phyloP scores from a whole-genome alignment of 345 rosid species.

The Leavenworthia alabamica region DNA sequence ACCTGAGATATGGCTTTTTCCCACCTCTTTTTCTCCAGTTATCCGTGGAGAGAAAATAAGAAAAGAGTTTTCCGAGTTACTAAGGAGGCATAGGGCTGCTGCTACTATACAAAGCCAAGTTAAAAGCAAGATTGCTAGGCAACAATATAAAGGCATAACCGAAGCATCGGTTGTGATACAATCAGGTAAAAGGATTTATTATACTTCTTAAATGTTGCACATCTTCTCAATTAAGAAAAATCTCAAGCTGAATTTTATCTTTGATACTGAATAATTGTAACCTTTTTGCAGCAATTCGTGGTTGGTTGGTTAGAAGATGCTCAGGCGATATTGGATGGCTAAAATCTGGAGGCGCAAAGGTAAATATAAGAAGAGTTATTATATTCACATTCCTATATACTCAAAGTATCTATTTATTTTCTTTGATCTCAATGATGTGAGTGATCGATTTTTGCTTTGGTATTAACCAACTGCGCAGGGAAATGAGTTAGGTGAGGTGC shows the following conservation, averaged over 20 bases:
- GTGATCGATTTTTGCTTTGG: neutral
- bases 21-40: conserved; percentile 44
- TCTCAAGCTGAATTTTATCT: neutral
- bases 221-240: neutral
- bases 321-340: conserved; percentile 67
- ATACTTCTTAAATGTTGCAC: neutral
- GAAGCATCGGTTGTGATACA: conserved; percentile 64
- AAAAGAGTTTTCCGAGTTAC: conserved; percentile 56
- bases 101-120: conserved; percentile 60
- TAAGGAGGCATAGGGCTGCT: conserved; percentile 78
- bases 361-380: neutral
- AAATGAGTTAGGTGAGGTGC: conserved; percentile 67
- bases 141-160: conserved; percentile 38
- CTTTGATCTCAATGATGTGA: neutral
- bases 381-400: neutral
- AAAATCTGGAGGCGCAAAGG: conserved; percentile 52
- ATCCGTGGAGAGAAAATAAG: conserved; percentile 66
- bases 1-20: conserved; percentile 11
- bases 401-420: neutral
- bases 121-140: conserved; percentile 45
- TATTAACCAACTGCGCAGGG: conserved; percentile 35
- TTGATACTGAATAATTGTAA: neutral
- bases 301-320: conserved; percentile 93
- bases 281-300: conserved; percentile 66
- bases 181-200: conserved; percentile 47